These are phyloP conservation scores for Leccinum boreale DNA, from an alignment of 768 basidiomycete species.

Conservation along the genomic window DNA sequence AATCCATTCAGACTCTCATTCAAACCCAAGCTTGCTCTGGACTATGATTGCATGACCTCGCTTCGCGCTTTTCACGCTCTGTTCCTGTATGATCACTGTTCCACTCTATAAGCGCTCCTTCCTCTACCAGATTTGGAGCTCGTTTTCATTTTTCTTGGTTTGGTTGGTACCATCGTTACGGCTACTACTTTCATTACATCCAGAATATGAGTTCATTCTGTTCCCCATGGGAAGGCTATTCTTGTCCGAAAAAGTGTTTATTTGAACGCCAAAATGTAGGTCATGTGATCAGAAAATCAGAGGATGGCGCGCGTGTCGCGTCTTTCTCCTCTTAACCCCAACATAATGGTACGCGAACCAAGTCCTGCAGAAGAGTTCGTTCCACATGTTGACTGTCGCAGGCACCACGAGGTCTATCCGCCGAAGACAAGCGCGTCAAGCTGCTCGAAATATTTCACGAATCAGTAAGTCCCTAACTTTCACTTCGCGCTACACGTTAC, in stretches of 20 bases:
- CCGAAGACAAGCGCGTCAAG: constrained; percentile 87
- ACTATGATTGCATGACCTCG: constrained; percentile 26
- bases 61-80: constrained; percentile 8
- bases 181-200: constrained; percentile 12
- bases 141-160: constrained; percentile 21
- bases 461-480: constrained; percentile 44
- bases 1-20: constrained; percentile 8
- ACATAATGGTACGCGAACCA: constrained; percentile 19
- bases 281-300: constrained; percentile 25
- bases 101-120: constrained; percentile 12
- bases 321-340: neutral
- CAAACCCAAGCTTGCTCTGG: constrained; percentile 20
- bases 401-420: constrained; percentile 83
- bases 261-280: neutral
- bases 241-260: neutral
- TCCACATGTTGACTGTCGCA: constrained; percentile 22
- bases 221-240: neutral
- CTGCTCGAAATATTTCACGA: constrained; percentile 93
- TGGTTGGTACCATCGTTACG: constrained; percentile 14
- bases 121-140: constrained; percentile 9
- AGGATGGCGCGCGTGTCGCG: neutral
- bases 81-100: constrained; percentile 12
- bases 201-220: constrained; percentile 28
- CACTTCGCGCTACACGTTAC: neutral
- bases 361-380: neutral